These are phyloP conservation scores for Noccaea bulbosa DNA, from an alignment of 345 rosid genomes.

Conservation along the genomic window DNA sequence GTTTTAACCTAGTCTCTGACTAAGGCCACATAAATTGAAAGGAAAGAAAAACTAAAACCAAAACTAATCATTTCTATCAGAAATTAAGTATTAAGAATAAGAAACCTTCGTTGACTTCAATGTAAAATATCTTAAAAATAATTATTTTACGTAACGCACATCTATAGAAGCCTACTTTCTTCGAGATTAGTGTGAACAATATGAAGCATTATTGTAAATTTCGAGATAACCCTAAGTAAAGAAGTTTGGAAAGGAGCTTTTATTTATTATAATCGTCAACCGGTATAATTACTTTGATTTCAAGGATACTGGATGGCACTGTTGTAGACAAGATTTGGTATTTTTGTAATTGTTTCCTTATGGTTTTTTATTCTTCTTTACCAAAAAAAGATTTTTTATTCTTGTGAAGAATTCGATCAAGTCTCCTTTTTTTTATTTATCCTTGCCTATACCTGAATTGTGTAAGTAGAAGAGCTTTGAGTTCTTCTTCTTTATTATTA, in stretches of 20 bases:
- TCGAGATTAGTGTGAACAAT: constrained; percentile 4
- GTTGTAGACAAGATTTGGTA: not conserved
- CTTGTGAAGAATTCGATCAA: not conserved
- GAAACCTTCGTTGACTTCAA: not conserved
- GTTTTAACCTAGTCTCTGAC: not conserved
- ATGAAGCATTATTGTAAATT: not conserved
- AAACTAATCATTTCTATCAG: not conserved
- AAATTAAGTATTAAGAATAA: not conserved
- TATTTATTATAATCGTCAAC: not conserved
- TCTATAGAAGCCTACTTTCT: not conserved
- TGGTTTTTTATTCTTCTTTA: not conserved
- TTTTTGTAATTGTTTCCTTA: not conserved
- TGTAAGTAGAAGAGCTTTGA: not conserved
- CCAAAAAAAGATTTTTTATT: too few relatives aligned
- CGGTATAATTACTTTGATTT: not conserved
- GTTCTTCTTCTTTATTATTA: not conserved
- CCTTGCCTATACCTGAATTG: not conserved
- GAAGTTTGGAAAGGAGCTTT: not conserved
- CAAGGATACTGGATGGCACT: not conserved
- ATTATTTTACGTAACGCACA: not conserved
- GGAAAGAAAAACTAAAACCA: not conserved
- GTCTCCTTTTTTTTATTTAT: too few relatives aligned
- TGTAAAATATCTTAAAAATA: not conserved
- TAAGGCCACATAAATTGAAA: not conserved
- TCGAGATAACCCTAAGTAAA: not conserved